phyloP scores from a whole-genome alignment of 1,284 basidiomycete species.

The Wallemia ichthyophaga region DNA sequence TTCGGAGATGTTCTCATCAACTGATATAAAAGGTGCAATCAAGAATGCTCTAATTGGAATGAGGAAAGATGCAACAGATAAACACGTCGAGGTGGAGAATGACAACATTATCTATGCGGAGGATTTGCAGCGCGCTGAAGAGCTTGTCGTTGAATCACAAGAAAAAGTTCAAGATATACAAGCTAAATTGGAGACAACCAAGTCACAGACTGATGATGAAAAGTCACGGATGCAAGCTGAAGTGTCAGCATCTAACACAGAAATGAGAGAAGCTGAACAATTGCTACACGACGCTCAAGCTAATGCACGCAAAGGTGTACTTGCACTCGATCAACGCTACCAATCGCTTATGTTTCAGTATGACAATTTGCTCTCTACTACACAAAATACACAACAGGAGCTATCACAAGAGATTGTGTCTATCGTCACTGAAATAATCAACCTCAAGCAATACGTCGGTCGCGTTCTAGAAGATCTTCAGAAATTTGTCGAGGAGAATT shows the following conservation, averaged over 20 bases:
- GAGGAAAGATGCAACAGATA: conserved; percentile 33
- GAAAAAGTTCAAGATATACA: conserved; percentile 31
- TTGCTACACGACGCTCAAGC: conserved; percentile 37
- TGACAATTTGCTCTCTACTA: neutral
- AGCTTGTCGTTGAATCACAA: conserved; percentile 18
- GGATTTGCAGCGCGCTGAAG: conserved; percentile 32
- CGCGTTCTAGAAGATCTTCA: conserved; percentile 31
- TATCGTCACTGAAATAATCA: conserved; percentile 40
- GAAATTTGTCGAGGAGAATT: conserved; percentile 30
- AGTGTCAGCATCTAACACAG: conserved; percentile 20
- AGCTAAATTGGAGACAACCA: conserved; percentile 11
- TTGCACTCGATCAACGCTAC: conserved; percentile 41
- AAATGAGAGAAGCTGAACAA: conserved; percentile 28
- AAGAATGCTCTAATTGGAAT: conserved; percentile 37
- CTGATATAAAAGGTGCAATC: conserved; percentile 32
- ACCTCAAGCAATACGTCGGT: conserved; percentile 43
- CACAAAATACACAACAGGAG: conserved; percentile 1
- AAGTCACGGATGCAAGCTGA: conserved; percentile 13
- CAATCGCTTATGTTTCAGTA: conserved; percentile 26
- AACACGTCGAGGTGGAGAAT: conserved; percentile 35
- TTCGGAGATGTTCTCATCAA: conserved; percentile 27
- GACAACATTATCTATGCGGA: conserved; percentile 44
- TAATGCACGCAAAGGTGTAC: conserved; percentile 24
- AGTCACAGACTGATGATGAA: conserved; percentile 43
- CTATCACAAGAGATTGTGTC: conserved; percentile 2